Conservation (phyloP, 208 protist species). For the Trypanosoma cruzi region DNA sequence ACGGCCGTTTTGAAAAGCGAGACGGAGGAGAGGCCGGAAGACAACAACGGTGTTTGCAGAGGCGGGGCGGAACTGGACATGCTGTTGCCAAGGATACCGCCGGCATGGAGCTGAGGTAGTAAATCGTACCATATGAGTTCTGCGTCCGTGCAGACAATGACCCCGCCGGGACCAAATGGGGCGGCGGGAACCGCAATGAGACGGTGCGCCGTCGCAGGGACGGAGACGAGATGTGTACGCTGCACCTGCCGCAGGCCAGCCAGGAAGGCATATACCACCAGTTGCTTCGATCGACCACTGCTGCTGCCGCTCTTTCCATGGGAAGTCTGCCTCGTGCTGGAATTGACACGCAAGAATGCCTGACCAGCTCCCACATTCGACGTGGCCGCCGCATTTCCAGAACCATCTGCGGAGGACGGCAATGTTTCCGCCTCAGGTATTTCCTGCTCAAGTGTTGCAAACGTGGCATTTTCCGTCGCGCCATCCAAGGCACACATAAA, state of each 20-base stretch:
- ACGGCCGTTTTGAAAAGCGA: slow-evolving; percentile 78
- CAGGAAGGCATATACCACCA: slow-evolving; percentile 97
- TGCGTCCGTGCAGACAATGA: slow-evolving; percentile 96
- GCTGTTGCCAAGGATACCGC: slow-evolving; percentile 26
- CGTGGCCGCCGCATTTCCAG: neutral
- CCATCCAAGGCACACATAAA: slow-evolving; percentile 73
- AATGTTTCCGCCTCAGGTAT: slow-evolving; percentile 44
- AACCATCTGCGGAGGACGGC: too few species aligned
- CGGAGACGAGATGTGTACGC: slow-evolving; percentile 92
- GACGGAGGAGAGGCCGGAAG: slow-evolving; percentile 20
- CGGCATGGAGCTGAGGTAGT: slow-evolving; percentile 30
- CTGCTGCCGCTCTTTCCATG: neutral
- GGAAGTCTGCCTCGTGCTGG: neutral
- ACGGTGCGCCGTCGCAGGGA: slow-evolving; percentile 92
- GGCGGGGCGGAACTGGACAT: too few species aligned
- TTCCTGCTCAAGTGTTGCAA: slow-evolving; percentile 81
- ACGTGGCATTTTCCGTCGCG: slow-evolving; percentile 56
- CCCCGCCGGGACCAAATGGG: slow-evolving; percentile 94
- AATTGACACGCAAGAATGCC: slow-evolving; percentile 28
- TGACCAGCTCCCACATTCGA: slow-evolving; percentile 3
- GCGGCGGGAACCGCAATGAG: slow-evolving; percentile 90
- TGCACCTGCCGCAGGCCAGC: slow-evolving; percentile 98
- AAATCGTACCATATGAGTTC: slow-evolving; percentile 95
- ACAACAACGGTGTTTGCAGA: neutral
- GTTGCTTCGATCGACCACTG: slow-evolving; percentile 17